Evolutionary conservation across 75 land plant genomes (phyloP).

Genomic region (Isoetes taiwanensis): DNA sequence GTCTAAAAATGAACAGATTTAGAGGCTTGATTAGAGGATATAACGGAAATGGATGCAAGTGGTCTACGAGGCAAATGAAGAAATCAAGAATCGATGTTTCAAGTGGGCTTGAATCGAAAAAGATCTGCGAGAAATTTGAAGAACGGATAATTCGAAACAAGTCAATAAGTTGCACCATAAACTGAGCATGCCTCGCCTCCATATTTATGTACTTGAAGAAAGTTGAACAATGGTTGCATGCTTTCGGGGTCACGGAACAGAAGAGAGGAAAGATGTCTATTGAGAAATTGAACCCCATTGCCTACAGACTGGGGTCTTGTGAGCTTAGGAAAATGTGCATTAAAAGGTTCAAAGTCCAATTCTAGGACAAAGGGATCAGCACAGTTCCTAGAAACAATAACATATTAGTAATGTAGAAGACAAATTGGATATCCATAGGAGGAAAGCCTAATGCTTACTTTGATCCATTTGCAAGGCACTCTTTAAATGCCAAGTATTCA

Average conservation of each 20-base stretch:
- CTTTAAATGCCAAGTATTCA: conserved; percentile 71
- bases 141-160: too few relatives aligned
- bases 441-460: background rate
- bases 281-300: conserved; percentile 51
- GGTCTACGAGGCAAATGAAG: too few relatives aligned
- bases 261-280: conserved; percentile 44
- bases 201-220: conserved; percentile 37
- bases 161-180: too few relatives aligned
- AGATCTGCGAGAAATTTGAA: too few relatives aligned
- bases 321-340: conserved; percentile 37
- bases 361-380: conserved; percentile 74
- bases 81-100: too few relatives aligned
- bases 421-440: background rate
- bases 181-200: conserved; percentile 59
- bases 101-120: too few relatives aligned
- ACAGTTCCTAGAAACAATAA: too few relatives aligned
- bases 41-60: too few relatives aligned
- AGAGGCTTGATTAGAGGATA: too few relatives aligned
- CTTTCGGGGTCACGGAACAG: conserved; percentile 27
- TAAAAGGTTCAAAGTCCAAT: conserved; percentile 71
- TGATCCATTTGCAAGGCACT: conserved; percentile 46
- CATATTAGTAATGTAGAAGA: too few relatives aligned
- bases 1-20: too few relatives aligned
- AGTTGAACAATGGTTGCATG: conserved; percentile 50
- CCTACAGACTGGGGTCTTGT: conserved; percentile 72